Evolutionary conservation across 169 alveolate genomes (phyloP).

Genomic region (Theileria luwenshuni): DNA sequence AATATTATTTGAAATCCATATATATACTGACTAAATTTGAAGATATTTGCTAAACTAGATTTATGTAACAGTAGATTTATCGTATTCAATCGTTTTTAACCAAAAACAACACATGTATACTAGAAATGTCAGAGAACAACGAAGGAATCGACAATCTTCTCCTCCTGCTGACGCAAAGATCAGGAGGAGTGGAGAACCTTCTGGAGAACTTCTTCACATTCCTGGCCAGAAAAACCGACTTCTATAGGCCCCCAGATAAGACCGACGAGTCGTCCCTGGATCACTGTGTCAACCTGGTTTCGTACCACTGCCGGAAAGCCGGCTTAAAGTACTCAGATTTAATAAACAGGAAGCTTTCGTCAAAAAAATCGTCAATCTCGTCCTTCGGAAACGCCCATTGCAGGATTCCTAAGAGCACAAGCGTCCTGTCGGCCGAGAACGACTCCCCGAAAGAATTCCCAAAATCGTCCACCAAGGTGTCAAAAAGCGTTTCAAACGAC

Average conservation of each 20-base stretch:
- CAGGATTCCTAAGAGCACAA: not conserved
- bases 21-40: too few species aligned
- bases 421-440: not conserved
- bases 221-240: conserved; percentile 94
- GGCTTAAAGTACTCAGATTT: conserved; percentile 44
- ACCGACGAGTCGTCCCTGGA: conserved; percentile 76
- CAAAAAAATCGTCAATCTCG: not conserved
- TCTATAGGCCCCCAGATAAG: conserved; percentile 79
- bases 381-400: not conserved
- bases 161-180: conserved; percentile 88
- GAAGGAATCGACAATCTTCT: conserved; percentile 83
- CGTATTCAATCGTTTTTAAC: not conserved
- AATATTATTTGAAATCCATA: too few species aligned
- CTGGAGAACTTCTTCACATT: conserved; percentile 91
- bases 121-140: conserved; percentile 54
- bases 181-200: conserved; percentile 92
- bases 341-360: conserved; percentile 30
- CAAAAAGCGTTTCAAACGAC: too few species aligned
- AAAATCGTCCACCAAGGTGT: not conserved
- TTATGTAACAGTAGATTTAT: not conserved
- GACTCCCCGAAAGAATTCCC: not conserved
- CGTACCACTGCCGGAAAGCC: conserved; percentile 35
- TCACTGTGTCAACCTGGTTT: conserved; percentile 55
- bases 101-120: not conserved
- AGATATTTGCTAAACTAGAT: too few species aligned